phyloP scores from a whole-genome alignment of 2,329 filamentous ascomycete genomes.

The Massarina eburnea region DNA sequence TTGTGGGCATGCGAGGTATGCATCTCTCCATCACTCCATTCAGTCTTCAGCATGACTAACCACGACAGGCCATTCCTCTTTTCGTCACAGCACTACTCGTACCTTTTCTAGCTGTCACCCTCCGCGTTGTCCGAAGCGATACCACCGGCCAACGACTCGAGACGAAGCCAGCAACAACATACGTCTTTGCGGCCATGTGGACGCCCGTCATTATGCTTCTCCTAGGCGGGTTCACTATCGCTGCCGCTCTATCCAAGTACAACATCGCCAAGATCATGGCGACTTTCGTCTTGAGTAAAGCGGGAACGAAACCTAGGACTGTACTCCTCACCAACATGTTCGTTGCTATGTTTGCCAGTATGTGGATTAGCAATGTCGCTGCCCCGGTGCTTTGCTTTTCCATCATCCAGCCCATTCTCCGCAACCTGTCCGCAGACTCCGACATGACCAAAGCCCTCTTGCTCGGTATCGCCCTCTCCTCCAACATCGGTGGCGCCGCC shows the following conservation, averaged over 20 bases:
- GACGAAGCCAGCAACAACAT: conserved; percentile 78
- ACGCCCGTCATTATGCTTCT: conserved; percentile 98
- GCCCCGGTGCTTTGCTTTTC: conserved; percentile 96
- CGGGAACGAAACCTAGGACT: conserved; percentile 83
- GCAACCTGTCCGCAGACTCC: conserved; percentile 86
- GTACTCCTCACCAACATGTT: conserved; percentile 98
- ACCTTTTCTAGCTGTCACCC: conserved; percentile 86
- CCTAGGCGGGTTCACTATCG: conserved; percentile 92
- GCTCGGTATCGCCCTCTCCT: conserved; percentile 89
- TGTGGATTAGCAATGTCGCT: conserved; percentile 99
- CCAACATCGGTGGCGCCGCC: conserved; percentile 94
- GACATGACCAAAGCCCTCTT: conserved; percentile 94
- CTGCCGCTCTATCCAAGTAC: conserved; percentile 92
- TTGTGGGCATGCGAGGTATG: conserved; percentile 91
- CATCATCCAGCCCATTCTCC: conserved; percentile 95
- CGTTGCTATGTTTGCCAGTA: conserved; percentile 94
- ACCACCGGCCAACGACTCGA: conserved; percentile 69
- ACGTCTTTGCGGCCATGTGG: conserved; percentile 96
- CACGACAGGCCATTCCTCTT: conserved; percentile 79
- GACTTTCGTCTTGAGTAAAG: conserved; percentile 93
- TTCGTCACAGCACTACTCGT: conserved; percentile 95
- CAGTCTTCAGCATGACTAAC: conserved; percentile 18
- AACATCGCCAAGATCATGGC: conserved; percentile 97
- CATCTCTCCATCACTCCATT: not conserved
- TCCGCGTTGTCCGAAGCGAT: conserved; percentile 81